Base-by-base conservation (phyloP, 2,329 filamentous ascomycete genomes). In the Epichloe elymi region DNA sequence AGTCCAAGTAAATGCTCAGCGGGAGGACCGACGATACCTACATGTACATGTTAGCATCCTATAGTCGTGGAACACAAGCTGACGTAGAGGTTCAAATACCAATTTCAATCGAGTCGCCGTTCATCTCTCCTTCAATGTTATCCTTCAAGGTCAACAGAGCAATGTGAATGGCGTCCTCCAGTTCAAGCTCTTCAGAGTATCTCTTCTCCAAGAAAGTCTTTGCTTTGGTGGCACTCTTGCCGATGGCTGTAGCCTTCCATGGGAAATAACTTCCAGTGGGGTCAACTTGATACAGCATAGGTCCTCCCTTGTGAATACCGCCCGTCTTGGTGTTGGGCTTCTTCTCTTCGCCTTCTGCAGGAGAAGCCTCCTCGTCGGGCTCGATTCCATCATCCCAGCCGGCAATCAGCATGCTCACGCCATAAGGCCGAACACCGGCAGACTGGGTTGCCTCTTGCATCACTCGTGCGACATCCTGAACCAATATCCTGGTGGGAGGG, bases 151-250 rank as follows among this genome's bases (percentile, higher is more conserved):
- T 98, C 67, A 98, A 75, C 51, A 98, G 79, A 54, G 93, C 93
- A 74, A 98, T 98, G 71, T 98, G 93, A 60, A 98, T 93, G 10
- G 93, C 93, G 70, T 98, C 93, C 72, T 98, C 93, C 56, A 98
- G 75, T 77, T 98, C 93, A 65, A 98, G 73, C 40, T 90, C 90
- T 67, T 98, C 93, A 4, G 90, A 96, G 73, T 97, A 98, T 71
- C 93, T 79, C 83, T 98, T 98, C 79, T 98, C 93, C 67, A 98
- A 72, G 74, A 98, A 98, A 0, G 93, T 98, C 82, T 98, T 98
- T 51, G 93, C 93, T 63, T 89, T 95, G 40, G 93, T 95, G 49
- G 93, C 93, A 65, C 90, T 95, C 81, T 98, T 98, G 64, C 93
- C 93, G 64, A 98, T 98, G 49, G 93, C 93, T 46, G 93, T 98